phyloP scores from a whole-genome alignment of 768 basidiomycete genomes.

The Pisolithus microcarpus region DNA sequence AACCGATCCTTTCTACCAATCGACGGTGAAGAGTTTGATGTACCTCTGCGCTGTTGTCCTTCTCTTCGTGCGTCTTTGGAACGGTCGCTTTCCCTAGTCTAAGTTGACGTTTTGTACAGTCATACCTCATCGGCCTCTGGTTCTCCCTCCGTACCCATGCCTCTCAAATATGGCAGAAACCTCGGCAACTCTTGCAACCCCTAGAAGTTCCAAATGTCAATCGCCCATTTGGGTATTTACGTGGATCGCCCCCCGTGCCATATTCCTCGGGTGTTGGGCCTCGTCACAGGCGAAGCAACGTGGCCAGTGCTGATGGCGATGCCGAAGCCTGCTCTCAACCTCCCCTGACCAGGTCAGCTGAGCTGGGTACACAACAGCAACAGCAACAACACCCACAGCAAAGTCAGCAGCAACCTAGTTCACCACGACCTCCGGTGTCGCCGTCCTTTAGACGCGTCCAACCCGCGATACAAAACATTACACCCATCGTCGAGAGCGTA shows the following conservation, averaged over 20 bases:
- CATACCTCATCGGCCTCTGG: conserved; percentile 95
- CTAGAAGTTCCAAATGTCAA: conserved; percentile 48
- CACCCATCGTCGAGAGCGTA: conserved; percentile 72
- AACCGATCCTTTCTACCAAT: conserved; percentile 92
- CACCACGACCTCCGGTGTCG: conserved; percentile 28
- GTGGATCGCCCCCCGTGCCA: conserved; percentile 20
- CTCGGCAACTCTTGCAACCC: conserved; percentile 70
- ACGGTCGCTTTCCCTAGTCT: background rate
- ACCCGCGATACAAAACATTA: conserved; percentile 32
- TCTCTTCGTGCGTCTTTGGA: conserved; percentile 60
- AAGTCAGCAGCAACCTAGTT: conserved; percentile 11
- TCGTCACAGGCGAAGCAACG: conserved; percentile 40
- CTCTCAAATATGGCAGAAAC: conserved; percentile 98
- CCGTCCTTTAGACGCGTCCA: conserved; percentile 43
- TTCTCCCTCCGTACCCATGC: conserved; percentile 98
- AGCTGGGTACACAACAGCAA: conserved; percentile 6
- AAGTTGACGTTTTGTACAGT: conserved; percentile 40
- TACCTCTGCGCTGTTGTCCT: conserved; percentile 91
- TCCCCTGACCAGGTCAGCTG: conserved; percentile 26
- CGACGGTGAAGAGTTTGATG: conserved; percentile 91
- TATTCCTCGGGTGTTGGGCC: conserved; percentile 16
- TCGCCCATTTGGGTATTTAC: conserved; percentile 62
- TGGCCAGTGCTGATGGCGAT: conserved; percentile 27
- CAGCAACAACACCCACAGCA: background rate
- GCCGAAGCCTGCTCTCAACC: conserved; percentile 33